Evolutionary conservation across 768 basidiomycete species (phyloP).

Genomic region (Phlebiopsis flavidoalba): DNA sequence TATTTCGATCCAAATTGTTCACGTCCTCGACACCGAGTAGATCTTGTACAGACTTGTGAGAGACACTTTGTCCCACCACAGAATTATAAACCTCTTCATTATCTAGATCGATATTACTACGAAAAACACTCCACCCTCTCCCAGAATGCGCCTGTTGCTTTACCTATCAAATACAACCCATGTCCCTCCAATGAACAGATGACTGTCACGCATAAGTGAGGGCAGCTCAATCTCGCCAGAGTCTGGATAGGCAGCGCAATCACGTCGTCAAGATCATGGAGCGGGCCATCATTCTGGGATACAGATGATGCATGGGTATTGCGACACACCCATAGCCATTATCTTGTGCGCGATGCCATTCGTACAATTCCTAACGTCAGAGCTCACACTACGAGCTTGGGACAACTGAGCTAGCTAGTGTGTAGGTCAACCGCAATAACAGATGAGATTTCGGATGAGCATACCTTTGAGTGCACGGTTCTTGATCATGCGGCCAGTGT

Average conservation of each 20-base stretch:
- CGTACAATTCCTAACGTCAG: constrained; percentile 92
- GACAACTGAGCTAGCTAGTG: neutral
- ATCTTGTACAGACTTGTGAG: constrained; percentile 75
- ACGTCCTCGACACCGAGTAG: constrained; percentile 83
- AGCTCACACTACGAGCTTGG: constrained; percentile 77
- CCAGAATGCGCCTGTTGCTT: constrained; percentile 19
- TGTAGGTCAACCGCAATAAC: no score
- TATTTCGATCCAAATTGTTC: constrained; percentile 56
- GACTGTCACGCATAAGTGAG: constrained; percentile 72
- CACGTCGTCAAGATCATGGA: constrained; percentile 76
- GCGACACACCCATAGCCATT: constrained; percentile 62
- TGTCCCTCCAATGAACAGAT: constrained; percentile 85
- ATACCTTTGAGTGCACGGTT: constrained; percentile 90
- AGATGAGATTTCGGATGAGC: constrained; percentile 7
- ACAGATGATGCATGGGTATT: constrained; percentile 72
- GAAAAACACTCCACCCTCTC: neutral
- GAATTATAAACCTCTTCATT: constrained; percentile 82
- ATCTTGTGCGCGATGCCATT: constrained; percentile 80
- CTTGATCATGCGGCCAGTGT: constrained; percentile 79
- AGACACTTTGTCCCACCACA: constrained; percentile 85
- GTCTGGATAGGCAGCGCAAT: constrained; percentile 58
- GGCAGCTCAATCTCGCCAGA: constrained; percentile 65
- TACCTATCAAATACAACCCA: constrained; percentile 92
- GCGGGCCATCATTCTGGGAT: constrained; percentile 82
- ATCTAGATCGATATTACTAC: constrained; percentile 42